Conservation (phyloP, 2,329 filamentous ascomycete species). For the Ophiocordyceps camponoti-leonardi region DNA sequence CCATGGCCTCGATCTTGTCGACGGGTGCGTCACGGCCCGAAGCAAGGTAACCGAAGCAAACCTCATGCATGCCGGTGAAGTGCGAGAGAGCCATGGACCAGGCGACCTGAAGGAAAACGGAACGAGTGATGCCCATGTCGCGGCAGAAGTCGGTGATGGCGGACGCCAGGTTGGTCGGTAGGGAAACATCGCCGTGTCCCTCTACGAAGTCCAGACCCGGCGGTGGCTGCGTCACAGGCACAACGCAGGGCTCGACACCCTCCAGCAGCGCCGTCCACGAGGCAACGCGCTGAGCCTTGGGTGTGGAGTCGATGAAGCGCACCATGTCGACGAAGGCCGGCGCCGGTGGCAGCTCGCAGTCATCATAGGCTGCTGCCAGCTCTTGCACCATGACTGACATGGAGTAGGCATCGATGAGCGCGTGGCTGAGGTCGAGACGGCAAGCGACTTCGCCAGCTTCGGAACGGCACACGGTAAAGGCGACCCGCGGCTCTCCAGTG, state of each 20-base stretch:
- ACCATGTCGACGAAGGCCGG: constrained; percentile 1
- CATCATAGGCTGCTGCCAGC: constrained; percentile 10
- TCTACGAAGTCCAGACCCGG: neutral
- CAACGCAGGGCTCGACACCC: constrained; percentile 3
- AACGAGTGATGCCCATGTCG: constrained; percentile 23
- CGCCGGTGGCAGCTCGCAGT: constrained; percentile 1
- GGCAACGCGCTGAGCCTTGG: constrained; percentile 1
- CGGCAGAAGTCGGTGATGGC: constrained; percentile 15
- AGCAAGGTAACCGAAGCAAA: constrained; percentile 36
- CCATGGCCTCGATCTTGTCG: constrained; percentile 25
- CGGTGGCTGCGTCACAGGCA: constrained; percentile 1
- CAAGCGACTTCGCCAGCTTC: constrained; percentile 6
- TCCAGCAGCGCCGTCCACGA: constrained; percentile 4
- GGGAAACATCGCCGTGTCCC: neutral
- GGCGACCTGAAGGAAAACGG: constrained; percentile 30
- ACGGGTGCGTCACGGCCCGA: constrained; percentile 35
- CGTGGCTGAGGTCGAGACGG: constrained; percentile 15
- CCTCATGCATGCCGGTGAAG: constrained; percentile 27
- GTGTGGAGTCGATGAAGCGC: constrained; percentile 1
- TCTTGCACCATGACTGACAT: constrained; percentile 12
- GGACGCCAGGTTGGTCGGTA: neutral
- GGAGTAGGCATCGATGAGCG: constrained; percentile 13
- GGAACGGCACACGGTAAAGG: constrained; percentile 4
- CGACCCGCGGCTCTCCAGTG: constrained; percentile 2
- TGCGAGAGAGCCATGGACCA: constrained; percentile 32